phyloP scores from a whole-genome alignment of 129 eudicot genomes.

The Mikania micrantha region DNA sequence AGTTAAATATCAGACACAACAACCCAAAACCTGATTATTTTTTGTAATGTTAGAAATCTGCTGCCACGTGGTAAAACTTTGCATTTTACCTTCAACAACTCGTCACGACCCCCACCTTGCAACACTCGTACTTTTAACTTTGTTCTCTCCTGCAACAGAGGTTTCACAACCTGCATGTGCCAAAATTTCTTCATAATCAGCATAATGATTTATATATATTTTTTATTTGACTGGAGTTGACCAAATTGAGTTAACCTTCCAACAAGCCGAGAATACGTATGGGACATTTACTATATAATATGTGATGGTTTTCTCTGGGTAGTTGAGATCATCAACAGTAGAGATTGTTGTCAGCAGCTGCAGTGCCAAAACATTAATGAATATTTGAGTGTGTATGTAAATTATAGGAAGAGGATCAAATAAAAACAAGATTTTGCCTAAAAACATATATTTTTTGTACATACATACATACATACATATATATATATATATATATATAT shows the following conservation, averaged over 20 bases:
- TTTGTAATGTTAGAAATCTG: neutral
- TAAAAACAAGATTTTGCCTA: too few species aligned
- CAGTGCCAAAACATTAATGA: constrained; percentile 3
- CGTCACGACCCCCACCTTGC: constrained; percentile 67
- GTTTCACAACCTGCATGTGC: constrained; percentile 61
- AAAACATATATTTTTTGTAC: too few species aligned
- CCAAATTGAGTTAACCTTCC: constrained; percentile 47
- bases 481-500: too few species aligned
- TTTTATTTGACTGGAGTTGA: neutral
- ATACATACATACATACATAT: too few species aligned
- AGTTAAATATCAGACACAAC: neutral
- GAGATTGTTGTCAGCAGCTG: constrained; percentile 65
- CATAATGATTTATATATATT: too few species aligned
- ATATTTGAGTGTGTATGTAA: neutral
- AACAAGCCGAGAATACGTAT: constrained; percentile 70
- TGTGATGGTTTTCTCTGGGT: constrained; percentile 63
- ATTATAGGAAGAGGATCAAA: too few species aligned
- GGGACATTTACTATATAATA: constrained; percentile 74
- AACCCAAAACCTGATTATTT: neutral
- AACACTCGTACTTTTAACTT: constrained; percentile 51
- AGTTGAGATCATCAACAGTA: constrained; percentile 68
- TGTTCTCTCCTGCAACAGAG: constrained; percentile 68
- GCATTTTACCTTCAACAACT: constrained; percentile 49
- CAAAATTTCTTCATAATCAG: neutral
- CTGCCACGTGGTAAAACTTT: neutral